Base-by-base conservation (phyloP, 257 asterid genomes). In the Nyctanthes arbortristis region DNA sequence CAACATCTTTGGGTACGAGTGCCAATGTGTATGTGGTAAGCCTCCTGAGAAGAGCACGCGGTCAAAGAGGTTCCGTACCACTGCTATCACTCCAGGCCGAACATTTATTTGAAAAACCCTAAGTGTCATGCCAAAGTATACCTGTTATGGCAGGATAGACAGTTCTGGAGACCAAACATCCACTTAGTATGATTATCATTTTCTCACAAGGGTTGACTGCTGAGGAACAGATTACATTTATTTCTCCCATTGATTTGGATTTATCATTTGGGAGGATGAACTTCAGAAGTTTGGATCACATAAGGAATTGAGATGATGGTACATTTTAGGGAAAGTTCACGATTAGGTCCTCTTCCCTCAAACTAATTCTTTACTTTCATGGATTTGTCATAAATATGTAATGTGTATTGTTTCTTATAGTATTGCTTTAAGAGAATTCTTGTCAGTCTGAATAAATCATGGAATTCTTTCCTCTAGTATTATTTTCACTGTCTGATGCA, bases 1-100 rank as follows among this genome's bases (percentile, higher is more conserved):
- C 20, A 83, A 78, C 65, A 55, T 86, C 27, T 84, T 75, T 35
- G 92, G 92, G 22, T 79, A 66, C 10, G 89, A 86, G 77, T 79
- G 87, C 24, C 82, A 86, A 34, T 83, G 89, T 68, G 62, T 84
- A 29, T 83, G 83, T 4, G 87, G 91, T 4, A 77, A 82, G 76
- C 91, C 86, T 3, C 60, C 79, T 0, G 55, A 62, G 3, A 73
- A 16, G 24, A 66, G 18, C 66, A 72, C 25, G 29, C 68, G 22
- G 3, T 52, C 68, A 39, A 34, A 66, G 14, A 74, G 73, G 73
- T 76, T 36, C 71, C 33, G 1, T 31, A 79, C 81, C 83, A 81
- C 85, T 12, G 73, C 84, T 30, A 61, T 65, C 9, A 72, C 82
- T 37, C 54, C 79, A 0, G 74, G 79, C 31, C 57, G 75, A 14